Evolutionary conservation across 1,139 yeast species (phyloP).

Genomic region (Nakaseomyces kungkrabaensis): DNA sequence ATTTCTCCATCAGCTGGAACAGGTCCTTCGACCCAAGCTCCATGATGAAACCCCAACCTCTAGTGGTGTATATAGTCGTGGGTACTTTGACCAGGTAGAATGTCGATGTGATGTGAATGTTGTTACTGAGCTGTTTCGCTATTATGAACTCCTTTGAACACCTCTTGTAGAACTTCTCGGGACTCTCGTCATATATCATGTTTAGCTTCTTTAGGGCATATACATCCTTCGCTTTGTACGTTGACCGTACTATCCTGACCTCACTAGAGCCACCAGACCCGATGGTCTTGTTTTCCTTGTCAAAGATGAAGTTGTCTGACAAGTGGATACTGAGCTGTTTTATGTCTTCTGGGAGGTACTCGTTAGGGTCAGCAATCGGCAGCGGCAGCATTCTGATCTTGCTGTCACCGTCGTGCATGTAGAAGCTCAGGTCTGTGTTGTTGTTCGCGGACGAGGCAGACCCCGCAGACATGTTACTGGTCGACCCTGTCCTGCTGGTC

Average conservation of each 20-base stretch:
- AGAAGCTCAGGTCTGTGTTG: conserved; percentile 18
- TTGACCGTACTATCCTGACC: conserved; percentile 44
- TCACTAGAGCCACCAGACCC: conserved; percentile 72
- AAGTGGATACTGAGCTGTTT: conserved; percentile 43
- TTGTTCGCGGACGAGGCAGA: conserved; percentile 6
- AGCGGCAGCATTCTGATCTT: conserved; percentile 41
- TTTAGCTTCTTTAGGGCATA: conserved; percentile 59
- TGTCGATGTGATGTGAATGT: conserved; percentile 50
- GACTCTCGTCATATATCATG: conserved; percentile 50
- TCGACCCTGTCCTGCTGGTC: conserved; percentile 3
- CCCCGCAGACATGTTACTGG: background rate
- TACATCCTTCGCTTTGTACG: conserved; percentile 28
- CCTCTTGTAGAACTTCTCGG: conserved; percentile 56
- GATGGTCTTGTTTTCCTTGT: conserved; percentile 35
- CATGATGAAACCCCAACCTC: conserved; percentile 74
- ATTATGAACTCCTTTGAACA: conserved; percentile 56
- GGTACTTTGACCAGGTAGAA: conserved; percentile 48
- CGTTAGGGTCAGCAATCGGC: conserved; percentile 65
- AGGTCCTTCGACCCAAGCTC: conserved; percentile 63
- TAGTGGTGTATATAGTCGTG: conserved; percentile 41
- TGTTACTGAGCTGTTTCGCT: conserved; percentile 40
- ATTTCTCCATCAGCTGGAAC: conserved; percentile 46
- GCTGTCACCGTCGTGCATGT: conserved; percentile 31
- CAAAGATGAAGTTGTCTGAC: conserved; percentile 49
- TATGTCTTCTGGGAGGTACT: conserved; percentile 46